These are phyloP conservation scores for Barnettozyma hawaiiensis DNA, from an alignment of 1,139 yeast species.

Conservation along the genomic window DNA sequence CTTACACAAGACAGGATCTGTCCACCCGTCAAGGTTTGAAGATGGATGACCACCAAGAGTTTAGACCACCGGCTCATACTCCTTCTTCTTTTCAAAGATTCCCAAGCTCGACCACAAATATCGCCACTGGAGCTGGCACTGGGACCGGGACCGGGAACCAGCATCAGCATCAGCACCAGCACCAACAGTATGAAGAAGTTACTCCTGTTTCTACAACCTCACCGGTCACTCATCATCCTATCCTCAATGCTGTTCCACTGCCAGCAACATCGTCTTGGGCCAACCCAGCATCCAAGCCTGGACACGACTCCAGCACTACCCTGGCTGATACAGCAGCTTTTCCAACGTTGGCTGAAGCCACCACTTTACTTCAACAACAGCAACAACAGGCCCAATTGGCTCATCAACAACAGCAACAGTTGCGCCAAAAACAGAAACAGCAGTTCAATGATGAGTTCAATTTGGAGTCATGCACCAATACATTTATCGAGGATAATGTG, in stretches of 20 bases:
- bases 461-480: conserved; percentile 30
- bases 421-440: conserved; percentile 19
- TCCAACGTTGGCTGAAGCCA: conserved; percentile 68
- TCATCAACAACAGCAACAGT: conserved; percentile 27
- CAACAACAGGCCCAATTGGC: conserved; percentile 24
- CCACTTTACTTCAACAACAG: conserved; percentile 34
- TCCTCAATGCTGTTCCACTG: conserved; percentile 23
- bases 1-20: conserved; percentile 88
- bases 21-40: conserved; percentile 73
- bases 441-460: conserved; percentile 28
- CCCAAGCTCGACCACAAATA: conserved; percentile 16
- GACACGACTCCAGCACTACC: conserved; percentile 16
- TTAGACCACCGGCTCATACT: conserved; percentile 17
- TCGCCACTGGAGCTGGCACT: not conserved
- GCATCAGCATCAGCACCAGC: not conserved
- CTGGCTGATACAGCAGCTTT: conserved; percentile 55
- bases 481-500: conserved; percentile 33
- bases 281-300: conserved; percentile 30
- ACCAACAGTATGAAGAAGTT: not conserved
- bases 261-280: conserved; percentile 33
- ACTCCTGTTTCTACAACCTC: conserved; percentile 13
- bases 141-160: too few relatives aligned
- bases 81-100: conserved; percentile 15
- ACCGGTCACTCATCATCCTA: conserved; percentile 17
- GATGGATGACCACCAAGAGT: conserved; percentile 42